A percentile compares a stretch with the other conserved stretches of the same genome.
Conservation (phyloP, 2,329 filamentous ascomycete genomes). For the Fusarium sp. region DNA sequence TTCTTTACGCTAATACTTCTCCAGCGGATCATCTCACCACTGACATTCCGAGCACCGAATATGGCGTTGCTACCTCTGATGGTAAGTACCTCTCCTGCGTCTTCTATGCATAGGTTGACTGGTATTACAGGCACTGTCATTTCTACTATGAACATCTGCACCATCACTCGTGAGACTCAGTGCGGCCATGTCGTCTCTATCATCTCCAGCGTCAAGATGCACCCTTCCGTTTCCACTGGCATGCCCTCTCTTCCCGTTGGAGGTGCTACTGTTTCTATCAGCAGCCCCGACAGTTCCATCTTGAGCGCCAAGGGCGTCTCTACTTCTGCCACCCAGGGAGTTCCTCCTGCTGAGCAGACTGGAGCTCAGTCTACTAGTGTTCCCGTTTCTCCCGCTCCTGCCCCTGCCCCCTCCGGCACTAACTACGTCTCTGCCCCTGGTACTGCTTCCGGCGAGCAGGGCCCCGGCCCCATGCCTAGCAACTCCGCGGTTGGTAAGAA, state of each 20-base stretch:
- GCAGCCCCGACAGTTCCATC: slow-evolving; percentile 30
- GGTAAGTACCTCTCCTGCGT: slow-evolving; percentile 43
- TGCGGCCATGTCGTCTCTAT: slow-evolving; percentile 51
- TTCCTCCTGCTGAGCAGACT: slow-evolving; percentile 6
- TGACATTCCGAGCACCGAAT: slow-evolving; percentile 48
- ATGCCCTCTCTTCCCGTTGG: slow-evolving; percentile 16
- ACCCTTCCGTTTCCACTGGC: slow-evolving; percentile 18
- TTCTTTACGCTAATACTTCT: slow-evolving; percentile 6
- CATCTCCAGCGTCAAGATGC: slow-evolving; percentile 20
- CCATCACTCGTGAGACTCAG: slow-evolving; percentile 51
- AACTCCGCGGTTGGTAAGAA: slow-evolving; percentile 24
- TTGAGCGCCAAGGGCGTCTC: slow-evolving; percentile 26
- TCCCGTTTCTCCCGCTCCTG: slow-evolving; percentile 1
- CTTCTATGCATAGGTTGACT: not conserved
- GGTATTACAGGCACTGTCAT: slow-evolving; percentile 48
- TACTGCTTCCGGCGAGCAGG: slow-evolving; percentile 19
- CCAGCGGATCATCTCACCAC: slow-evolving; percentile 49
- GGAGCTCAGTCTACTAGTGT: not conserved
- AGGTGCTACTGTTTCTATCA: slow-evolving; percentile 25
- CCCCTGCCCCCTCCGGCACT: slow-evolving; percentile 20
- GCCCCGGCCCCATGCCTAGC: slow-evolving; percentile 13
- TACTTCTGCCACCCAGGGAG: slow-evolving; percentile 9
- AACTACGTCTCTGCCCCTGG: slow-evolving; percentile 29
- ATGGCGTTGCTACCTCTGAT: slow-evolving; percentile 50
- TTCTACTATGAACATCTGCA: slow-evolving; percentile 55